These are phyloP conservation scores for Tuber microsphaerosporum DNA, from an alignment of 495 filamentous ascomycete genomes.

Conservation along the genomic window DNA sequence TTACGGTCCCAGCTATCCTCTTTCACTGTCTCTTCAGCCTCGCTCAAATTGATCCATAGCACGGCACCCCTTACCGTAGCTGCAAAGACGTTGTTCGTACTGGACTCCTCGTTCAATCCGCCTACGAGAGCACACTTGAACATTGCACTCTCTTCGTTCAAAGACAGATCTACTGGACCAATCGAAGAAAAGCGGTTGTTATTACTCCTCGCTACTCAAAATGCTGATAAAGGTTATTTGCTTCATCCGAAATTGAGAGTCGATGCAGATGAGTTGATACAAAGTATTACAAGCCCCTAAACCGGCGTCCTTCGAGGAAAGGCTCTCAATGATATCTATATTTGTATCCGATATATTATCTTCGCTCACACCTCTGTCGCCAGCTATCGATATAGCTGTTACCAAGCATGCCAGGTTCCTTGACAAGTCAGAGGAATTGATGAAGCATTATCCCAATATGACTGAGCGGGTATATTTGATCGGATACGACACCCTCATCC, in stretches of 20 bases:
- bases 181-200: constrained; percentile 52
- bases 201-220: constrained; percentile 77
- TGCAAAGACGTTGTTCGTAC: constrained; percentile 57
- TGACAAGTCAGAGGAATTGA: constrained; percentile 71
- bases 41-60: constrained; percentile 14
- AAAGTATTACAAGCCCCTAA: constrained; percentile 52
- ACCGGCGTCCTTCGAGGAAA: constrained; percentile 71
- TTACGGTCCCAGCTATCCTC: constrained; percentile 16
- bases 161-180: constrained; percentile 7
- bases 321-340: constrained; percentile 77
- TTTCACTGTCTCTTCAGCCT: constrained; percentile 16
- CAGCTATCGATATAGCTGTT: constrained; percentile 66
- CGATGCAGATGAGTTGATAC: constrained; percentile 8
- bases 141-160: constrained; percentile 60
- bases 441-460: constrained; percentile 41
- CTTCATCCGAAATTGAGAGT: not conserved
- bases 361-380: not conserved
- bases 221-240: constrained; percentile 67
- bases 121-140: constrained; percentile 74
- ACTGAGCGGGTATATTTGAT: constrained; percentile 68
- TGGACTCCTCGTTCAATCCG: constrained; percentile 95
- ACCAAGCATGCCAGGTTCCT: constrained; percentile 77
- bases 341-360: constrained; percentile 50
- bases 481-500: constrained; percentile 80
- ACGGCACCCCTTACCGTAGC: not conserved